A percentile compares a stretch with the other conserved stretches of the same genome.
Conservation (phyloP, 2,329 filamentous ascomycete genomes). For the Penicillium aurantiogriseum region DNA sequence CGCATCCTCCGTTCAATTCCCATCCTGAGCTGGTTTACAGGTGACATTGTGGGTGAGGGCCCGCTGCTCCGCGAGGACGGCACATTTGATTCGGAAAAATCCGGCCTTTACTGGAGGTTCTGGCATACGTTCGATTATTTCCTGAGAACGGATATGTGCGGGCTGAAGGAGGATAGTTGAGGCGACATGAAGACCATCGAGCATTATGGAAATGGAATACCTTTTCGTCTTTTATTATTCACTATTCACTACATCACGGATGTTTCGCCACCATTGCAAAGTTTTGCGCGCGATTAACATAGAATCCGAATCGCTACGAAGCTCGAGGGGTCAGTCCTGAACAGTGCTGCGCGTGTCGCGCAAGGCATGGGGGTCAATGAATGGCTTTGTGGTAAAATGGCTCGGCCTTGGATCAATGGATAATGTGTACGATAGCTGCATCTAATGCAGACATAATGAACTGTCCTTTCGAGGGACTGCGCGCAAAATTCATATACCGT, state of each 20-base stretch:
- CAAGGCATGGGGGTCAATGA: background rate
- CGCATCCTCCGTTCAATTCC: slow-evolving; percentile 65
- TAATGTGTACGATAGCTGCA: slow-evolving; percentile 19
- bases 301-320: background rate
- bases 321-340: background rate
- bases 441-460: slow-evolving; percentile 17
- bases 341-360: background rate
- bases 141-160: slow-evolving; percentile 62
- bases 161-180: slow-evolving; percentile 53
- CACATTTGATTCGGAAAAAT: slow-evolving; percentile 66
- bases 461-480: slow-evolving; percentile 1
- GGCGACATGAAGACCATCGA: background rate
- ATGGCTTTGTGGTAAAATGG: background rate
- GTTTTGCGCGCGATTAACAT: background rate
- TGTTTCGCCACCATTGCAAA: background rate
- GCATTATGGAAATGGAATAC: background rate
- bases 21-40: slow-evolving; percentile 69
- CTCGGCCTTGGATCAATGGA: slow-evolving; percentile 3
- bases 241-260: background rate
- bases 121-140: slow-evolving; percentile 58
- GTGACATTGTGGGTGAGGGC: slow-evolving; percentile 48
- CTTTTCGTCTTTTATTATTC: background rate
- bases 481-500: background rate
- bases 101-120: slow-evolving; percentile 60
- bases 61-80: slow-evolving; percentile 47